Percentiles rank a stretch among this genome's conserved stretches.
Conservation (phyloP, 306 rosid genomes). For the Casuarina equisetifolia region DNA sequence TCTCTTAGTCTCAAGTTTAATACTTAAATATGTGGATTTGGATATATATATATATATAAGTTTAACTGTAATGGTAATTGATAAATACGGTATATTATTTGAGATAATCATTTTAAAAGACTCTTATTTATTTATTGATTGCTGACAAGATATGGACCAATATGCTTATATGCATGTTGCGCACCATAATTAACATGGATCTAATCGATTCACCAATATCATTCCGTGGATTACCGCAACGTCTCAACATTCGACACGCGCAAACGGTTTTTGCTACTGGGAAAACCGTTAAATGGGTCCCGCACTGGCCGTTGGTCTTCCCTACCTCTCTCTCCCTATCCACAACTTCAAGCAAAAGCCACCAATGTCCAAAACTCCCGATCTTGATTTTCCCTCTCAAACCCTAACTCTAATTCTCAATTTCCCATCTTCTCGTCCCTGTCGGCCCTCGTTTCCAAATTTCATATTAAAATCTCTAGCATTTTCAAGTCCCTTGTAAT, state of each 20-base stretch:
- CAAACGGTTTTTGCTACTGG: not conserved
- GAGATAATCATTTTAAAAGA: too few species aligned
- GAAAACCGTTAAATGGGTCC: conserved; percentile 37
- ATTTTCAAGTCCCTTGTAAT: not conserved
- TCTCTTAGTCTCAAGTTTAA: too few species aligned
- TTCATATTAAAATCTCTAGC: not conserved
- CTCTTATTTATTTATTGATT: too few species aligned
- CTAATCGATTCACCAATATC: not conserved
- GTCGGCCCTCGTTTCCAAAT: not conserved
- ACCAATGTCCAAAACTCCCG: conserved; percentile 14
- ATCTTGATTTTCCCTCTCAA: conserved; percentile 21
- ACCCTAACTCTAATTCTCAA: conserved; percentile 24
- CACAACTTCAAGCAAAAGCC: not conserved
- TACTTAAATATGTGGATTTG: too few species aligned
- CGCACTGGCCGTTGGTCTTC: conserved; percentile 32
- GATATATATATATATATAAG: too few species aligned
- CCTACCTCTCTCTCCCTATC: conserved; percentile 8
- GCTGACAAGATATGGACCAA: too few species aligned
- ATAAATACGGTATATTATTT: too few species aligned
- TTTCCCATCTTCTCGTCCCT: not conserved
- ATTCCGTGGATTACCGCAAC: not conserved
- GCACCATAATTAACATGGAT: too few species aligned
- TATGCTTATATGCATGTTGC: too few species aligned
- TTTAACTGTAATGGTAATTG: too few species aligned
- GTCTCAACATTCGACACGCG: not conserved